A percentile compares a stretch with the other conserved stretches of the same genome.
These are phyloP conservation scores for Remersonia thermophila DNA, from an alignment of 2,329 filamentous ascomycete genomes.

Conservation along the genomic window DNA sequence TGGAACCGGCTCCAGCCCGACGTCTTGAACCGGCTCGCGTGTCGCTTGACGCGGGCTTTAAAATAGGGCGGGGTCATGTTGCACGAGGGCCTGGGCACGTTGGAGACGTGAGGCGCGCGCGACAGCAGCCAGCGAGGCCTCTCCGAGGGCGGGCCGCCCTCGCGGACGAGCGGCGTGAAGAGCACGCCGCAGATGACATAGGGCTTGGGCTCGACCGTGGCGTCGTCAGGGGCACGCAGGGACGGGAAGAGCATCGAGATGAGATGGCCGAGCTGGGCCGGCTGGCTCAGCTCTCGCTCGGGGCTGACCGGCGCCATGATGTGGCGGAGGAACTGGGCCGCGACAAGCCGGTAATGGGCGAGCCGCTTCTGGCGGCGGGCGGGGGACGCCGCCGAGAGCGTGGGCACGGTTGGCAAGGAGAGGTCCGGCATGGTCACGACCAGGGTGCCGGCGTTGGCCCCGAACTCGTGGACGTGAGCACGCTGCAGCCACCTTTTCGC, in stretches of 20 bases:
- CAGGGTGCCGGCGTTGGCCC: conserved; percentile 36
- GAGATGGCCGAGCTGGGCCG: conserved; percentile 32
- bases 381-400: conserved; percentile 12
- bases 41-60: too few species aligned
- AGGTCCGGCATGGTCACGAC: conserved; percentile 33
- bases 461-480: conserved; percentile 35
- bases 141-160: conserved; percentile 7
- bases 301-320: conserved; percentile 40
- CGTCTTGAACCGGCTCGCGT: too few species aligned
- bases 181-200: conserved; percentile 37
- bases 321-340: conserved; percentile 34
- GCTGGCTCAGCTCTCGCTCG: conserved; percentile 29
- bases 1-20: conserved; percentile 23
- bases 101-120: conserved; percentile 33
- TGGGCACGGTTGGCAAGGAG: conserved; percentile 10
- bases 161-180: conserved; percentile 28
- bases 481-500: conserved; percentile 42
- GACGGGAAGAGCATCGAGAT: conserved; percentile 38
- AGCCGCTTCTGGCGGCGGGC: conserved; percentile 19
- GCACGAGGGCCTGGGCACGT: conserved; percentile 24
- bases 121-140: conserved; percentile 31
- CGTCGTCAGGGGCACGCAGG: conserved; percentile 16
- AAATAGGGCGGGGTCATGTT: too few species aligned
- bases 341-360: conserved; percentile 30
- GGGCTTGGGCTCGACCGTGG: conserved; percentile 17